A percentile compares a stretch with the other conserved stretches of the same genome.
Conservation (phyloP, 345 rosid species). For the Syzygium aqueum region DNA sequence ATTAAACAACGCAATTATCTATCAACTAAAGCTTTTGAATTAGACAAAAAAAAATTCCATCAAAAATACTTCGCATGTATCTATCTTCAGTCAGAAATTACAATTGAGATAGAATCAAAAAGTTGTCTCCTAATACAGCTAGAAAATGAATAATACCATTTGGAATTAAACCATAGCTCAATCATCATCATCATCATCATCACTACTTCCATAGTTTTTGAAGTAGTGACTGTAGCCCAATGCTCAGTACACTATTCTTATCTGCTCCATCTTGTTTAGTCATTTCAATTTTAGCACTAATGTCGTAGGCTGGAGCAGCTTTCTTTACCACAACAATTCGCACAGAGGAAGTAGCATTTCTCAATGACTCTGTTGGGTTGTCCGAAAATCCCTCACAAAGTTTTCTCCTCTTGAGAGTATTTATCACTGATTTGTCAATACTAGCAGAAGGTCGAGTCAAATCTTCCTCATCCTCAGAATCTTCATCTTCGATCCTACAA, state of each 20-base stretch:
- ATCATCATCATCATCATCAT: conserved; percentile 27
- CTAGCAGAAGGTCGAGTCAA: not conserved
- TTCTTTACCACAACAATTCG: conserved; percentile 41
- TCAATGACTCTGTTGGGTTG: conserved; percentile 1
- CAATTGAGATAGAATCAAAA: not conserved
- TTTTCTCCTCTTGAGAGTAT: not conserved
- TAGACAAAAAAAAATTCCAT: not conserved
- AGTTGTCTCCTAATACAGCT: not conserved
- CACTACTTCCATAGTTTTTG: conserved; percentile 50
- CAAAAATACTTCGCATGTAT: not conserved
- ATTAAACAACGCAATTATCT: not conserved
- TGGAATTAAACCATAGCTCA: not conserved
- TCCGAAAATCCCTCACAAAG: not conserved
- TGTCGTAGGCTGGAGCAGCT: conserved; percentile 11
- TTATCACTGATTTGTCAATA: not conserved
- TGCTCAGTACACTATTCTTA: conserved; percentile 2
- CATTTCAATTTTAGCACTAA: conserved; percentile 11
- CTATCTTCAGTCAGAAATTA: not conserved
- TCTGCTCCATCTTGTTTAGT: conserved; percentile 7
- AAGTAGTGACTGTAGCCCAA: conserved; percentile 36
- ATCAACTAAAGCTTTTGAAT: not conserved
- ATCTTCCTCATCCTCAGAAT: not conserved
- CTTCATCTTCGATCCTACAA: not conserved
- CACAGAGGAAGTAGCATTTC: conserved; percentile 3
- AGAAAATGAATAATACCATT: not conserved